These are phyloP conservation scores for Straminergon stramineum DNA, from an alignment of 225 moss, liverwort and hornwort genomes.

Conservation along the genomic window DNA sequence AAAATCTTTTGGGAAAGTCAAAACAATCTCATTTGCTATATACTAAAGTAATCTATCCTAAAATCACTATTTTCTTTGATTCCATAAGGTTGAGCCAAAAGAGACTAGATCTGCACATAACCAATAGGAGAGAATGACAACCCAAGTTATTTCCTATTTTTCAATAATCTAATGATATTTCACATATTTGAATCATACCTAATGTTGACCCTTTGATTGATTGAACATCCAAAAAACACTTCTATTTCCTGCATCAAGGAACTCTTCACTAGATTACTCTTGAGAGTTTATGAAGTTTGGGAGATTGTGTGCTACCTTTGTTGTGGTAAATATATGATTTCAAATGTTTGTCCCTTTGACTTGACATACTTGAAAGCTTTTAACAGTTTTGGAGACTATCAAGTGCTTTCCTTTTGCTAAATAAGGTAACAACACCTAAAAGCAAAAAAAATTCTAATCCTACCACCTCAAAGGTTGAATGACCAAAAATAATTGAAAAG, in stretches of 20 bases:
- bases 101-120: not conserved
- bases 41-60: not conserved
- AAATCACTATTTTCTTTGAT: not conserved
- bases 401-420: not conserved
- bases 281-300: not conserved
- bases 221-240: no score
- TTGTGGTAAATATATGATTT: not conserved
- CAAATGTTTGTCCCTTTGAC: not conserved
- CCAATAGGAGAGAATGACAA: not conserved
- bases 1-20: not conserved
- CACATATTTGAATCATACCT: not conserved
- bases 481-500: not conserved
- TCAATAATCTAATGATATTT: not conserved
- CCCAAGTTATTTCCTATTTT: not conserved
- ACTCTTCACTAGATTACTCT: not conserved
- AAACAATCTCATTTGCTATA: not conserved
- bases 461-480: rapidly evolving
- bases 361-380: not conserved
- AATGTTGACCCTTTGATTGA: not conserved
- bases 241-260: not conserved
- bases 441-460: not conserved
- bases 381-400: not conserved
- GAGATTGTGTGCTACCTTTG: not conserved
- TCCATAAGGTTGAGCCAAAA: not conserved
- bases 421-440: not conserved